Conservation (phyloP, 495 filamentous ascomycete genomes). For the Paragyromitra xinjiangensis region DNA sequence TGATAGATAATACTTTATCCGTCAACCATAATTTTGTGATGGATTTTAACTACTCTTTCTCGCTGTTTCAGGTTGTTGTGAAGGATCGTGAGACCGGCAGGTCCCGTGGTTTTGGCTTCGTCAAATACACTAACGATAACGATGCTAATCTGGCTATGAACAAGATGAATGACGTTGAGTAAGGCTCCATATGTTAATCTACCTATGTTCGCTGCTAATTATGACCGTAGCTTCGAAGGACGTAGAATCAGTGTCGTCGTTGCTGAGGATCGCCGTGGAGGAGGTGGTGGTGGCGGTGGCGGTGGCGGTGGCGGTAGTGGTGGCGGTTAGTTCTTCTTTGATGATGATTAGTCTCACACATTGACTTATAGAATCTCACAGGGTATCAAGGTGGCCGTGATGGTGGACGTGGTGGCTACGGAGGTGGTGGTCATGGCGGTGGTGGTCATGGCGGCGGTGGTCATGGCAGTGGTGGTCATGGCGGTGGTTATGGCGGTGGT, state of each 20-base stretch:
- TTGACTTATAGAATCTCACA: slow-evolving; percentile 14
- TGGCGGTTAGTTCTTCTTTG: slow-evolving; percentile 25
- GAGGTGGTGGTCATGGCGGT: slow-evolving; percentile 17
- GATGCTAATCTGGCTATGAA: slow-evolving; percentile 83
- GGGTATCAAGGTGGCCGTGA: slow-evolving; percentile 14
- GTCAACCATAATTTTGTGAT: neutral
- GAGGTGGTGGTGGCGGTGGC: slow-evolving; percentile 65
- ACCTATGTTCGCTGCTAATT: slow-evolving; percentile 20
- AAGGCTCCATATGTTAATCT: slow-evolving; percentile 57
- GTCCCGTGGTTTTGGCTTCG: slow-evolving; percentile 96
- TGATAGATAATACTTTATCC: neutral
- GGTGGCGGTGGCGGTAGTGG: slow-evolving; percentile 62
- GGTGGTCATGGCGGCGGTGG: slow-evolving; percentile 12
- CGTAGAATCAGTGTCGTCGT: slow-evolving; percentile 93
- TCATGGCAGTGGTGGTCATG: neutral
- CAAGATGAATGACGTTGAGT: slow-evolving; percentile 93
- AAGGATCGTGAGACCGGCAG: slow-evolving; percentile 95
- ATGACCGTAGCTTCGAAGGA: slow-evolving; percentile 80
- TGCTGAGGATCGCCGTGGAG: slow-evolving; percentile 78
- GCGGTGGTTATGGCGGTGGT: slow-evolving; percentile 76
- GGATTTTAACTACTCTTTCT: slow-evolving; percentile 4
- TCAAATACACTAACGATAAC: slow-evolving; percentile 78
- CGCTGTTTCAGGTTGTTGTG: slow-evolving; percentile 78
- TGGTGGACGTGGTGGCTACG: slow-evolving; percentile 9
- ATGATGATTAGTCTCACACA: neutral